A percentile compares a stretch with the other conserved stretches of the same genome.
phyloP scores from a whole-genome alignment of 78 protist species.

The Dictyostelium brefeldianum region DNA sequence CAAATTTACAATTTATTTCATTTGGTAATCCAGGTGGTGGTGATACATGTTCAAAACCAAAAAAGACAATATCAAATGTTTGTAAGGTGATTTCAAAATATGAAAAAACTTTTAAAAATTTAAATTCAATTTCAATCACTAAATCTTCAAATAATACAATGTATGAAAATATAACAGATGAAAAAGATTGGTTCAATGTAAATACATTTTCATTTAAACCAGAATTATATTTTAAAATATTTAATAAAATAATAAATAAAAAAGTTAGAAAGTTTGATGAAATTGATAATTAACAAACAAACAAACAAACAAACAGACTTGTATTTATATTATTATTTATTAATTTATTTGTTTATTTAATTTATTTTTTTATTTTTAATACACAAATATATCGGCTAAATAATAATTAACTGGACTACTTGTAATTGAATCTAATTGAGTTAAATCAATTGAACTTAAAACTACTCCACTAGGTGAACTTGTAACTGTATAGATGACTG shows the following conservation, averaged over 20 bases:
- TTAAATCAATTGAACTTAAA: no score
- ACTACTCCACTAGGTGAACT: no score
- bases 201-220: conserved; percentile 12
- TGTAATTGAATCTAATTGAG: no score
- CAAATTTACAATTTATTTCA: background rate
- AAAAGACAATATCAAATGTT: background rate
- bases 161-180: conserved; percentile 6
- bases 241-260: background rate
- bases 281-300: no score
- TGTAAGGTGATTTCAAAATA: background rate
- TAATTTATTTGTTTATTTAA: no score
- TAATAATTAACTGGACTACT: no score
- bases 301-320: no score
- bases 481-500: no score
- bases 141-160: background rate
- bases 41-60: background rate
- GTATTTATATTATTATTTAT: no score
- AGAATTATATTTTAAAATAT: background rate
- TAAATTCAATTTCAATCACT: background rate
- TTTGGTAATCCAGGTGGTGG: conserved; percentile 5
- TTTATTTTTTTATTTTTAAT: no score
- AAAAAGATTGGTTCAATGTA: conserved; percentile 2
- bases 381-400: no score
- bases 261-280: background rate
- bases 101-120: background rate